Percentiles rank a stretch among this genome's conserved stretches.
Evolutionary conservation across 2,329 filamentous ascomycete genomes (phyloP).

Genomic region (Aspergillus japonicus): DNA sequence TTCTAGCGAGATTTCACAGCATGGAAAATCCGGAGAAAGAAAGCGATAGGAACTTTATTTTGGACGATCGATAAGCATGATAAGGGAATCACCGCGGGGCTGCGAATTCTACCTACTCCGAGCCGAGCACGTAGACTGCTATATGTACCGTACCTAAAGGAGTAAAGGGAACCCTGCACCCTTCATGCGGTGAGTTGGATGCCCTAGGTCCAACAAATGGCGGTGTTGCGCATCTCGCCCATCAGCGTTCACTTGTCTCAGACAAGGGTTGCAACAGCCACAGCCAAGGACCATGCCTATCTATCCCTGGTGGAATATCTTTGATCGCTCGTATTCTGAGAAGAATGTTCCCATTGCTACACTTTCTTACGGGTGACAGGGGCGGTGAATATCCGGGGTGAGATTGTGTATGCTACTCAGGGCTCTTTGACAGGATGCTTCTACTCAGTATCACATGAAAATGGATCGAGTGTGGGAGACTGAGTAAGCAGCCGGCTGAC

Average conservation of each 20-base stretch:
- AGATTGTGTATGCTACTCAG: neutral
- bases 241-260: constrained; percentile 20
- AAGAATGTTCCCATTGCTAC: neutral
- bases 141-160: neutral
- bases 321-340: neutral
- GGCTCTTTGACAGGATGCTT: neutral
- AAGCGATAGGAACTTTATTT: constrained; percentile 7
- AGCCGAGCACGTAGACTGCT: neutral
- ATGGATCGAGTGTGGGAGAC: neutral
- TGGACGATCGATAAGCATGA: constrained; percentile 10
- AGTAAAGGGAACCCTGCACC: neutral
- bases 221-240: constrained; percentile 18
- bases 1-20: no score
- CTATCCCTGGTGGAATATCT: constrained; percentile 4
- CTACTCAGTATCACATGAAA: neutral
- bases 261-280: constrained; percentile 9
- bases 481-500: neutral
- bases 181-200: constrained; percentile 15
- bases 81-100: constrained; percentile 12
- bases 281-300: constrained; percentile 3
- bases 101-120: neutral
- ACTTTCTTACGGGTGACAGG: no score
- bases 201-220: constrained; percentile 12
- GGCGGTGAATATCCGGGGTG: no score
- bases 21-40: constrained; percentile 15